Evolutionary conservation across 148 eudicot genomes (phyloP).

Genomic region (Rhododendron henanense): DNA sequence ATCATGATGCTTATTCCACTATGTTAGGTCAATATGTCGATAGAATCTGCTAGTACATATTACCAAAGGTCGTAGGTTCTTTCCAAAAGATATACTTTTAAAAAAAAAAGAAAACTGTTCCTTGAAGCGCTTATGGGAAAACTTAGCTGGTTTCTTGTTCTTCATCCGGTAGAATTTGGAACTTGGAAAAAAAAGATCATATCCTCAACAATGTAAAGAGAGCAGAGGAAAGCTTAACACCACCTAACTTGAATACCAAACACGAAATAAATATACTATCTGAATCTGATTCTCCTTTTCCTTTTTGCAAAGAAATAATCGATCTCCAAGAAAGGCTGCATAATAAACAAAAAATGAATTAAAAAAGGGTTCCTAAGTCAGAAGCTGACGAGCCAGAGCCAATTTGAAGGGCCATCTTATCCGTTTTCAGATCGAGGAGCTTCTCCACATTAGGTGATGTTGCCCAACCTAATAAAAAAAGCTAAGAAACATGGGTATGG

Average conservation of each 20-base stretch:
- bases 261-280: neutral
- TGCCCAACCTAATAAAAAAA: neutral
- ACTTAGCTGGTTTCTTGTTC: neutral
- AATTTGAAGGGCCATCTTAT: neutral
- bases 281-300: neutral
- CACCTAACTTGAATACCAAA: neutral
- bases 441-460: neutral
- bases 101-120: neutral
- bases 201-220: neutral
- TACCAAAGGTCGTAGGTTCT: neutral
- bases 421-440: neutral
- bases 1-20: neutral
- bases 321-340: neutral
- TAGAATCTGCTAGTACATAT: neutral
- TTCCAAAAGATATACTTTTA: no score
- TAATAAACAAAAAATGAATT: no score
- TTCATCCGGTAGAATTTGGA: neutral
- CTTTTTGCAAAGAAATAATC: neutral
- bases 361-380: neutral
- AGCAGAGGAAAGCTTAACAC: neutral
- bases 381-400: neutral
- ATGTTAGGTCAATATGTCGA: neutral
- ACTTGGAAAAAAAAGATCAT: neutral
- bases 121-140: neutral
- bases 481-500: neutral